Evolutionary conservation across 2,329 filamentous ascomycete genomes (phyloP).

Genomic region (Dactylellina leptospora): DNA sequence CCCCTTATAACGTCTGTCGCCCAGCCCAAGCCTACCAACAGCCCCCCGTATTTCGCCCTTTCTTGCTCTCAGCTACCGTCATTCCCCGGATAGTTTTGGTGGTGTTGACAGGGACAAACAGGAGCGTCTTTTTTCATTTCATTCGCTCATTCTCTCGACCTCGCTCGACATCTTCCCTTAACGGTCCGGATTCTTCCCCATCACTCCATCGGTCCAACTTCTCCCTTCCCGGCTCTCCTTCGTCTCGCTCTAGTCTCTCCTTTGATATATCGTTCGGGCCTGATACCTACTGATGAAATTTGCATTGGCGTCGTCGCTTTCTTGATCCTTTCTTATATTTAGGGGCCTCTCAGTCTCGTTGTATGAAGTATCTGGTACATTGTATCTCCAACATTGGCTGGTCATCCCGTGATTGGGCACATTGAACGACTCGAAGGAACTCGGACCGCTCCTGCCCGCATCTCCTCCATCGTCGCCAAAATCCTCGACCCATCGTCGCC

Average conservation of each 20-base stretch:
- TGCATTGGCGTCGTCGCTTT: conserved; percentile 3
- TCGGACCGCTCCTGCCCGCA: background rate
- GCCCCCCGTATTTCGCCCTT: no score
- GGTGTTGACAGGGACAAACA: conserved; percentile 22
- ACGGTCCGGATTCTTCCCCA: conserved; percentile 6
- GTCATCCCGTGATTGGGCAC: conserved; percentile 31
- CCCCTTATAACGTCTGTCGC: no score
- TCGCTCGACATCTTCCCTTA: conserved; percentile 8
- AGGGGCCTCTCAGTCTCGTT: conserved; percentile 3
- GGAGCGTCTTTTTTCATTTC: conserved; percentile 6
- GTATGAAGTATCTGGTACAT: background rate
- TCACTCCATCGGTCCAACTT: background rate
- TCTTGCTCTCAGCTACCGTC: conserved; percentile 2
- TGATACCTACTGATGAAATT: conserved; percentile 1
- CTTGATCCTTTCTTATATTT: conserved; percentile 8
- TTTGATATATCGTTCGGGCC: background rate
- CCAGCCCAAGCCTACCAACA: no score
- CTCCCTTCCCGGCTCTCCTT: background rate
- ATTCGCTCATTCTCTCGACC: conserved; percentile 18
- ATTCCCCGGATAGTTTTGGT: conserved; percentile 8
- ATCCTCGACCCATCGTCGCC: conserved; percentile 5
- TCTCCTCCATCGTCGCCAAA: conserved; percentile 19
- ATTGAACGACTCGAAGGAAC: conserved; percentile 19
- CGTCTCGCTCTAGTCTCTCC: conserved; percentile 4
- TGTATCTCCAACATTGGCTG: conserved; percentile 20